phyloP scores from a whole-genome alignment of 2,329 filamentous ascomycete genomes.

The Aaosphaeria arxii region DNA sequence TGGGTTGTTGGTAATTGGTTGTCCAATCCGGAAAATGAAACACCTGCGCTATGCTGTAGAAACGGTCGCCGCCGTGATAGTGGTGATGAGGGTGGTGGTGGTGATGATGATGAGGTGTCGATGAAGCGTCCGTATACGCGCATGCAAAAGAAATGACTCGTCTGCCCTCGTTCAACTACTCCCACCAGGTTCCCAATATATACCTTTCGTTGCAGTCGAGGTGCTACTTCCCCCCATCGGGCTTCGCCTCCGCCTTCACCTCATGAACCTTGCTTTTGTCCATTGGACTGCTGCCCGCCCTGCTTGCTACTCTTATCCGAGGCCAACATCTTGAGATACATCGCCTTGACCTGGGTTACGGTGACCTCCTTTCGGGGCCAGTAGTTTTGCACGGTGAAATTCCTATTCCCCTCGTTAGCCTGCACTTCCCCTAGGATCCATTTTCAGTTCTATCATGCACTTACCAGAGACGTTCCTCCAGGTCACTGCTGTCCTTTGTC shows the following conservation, averaged over 20 bases:
- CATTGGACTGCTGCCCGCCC: conserved; percentile 15
- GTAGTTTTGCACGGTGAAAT: conserved; percentile 34
- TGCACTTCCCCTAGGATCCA: no score
- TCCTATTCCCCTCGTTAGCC: conserved; percentile 27
- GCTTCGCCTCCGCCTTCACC: no score
- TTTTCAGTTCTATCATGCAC: conserved; percentile 10
- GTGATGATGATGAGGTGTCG: no score
- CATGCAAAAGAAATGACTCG: no score
- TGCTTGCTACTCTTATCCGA: conserved; percentile 26
- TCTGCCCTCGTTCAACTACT: no score
- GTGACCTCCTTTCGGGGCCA: conserved; percentile 34
- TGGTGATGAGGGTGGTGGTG: no score
- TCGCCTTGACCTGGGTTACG: conserved; percentile 31
- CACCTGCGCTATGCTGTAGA: conserved; percentile 35
- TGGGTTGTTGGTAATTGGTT: background rate
- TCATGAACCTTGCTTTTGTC: background rate
- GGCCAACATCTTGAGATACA: conserved; percentile 37
- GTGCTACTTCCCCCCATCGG: no score
- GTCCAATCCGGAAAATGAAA: conserved; percentile 16
- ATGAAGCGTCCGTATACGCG: no score
- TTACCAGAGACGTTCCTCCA: conserved; percentile 54
- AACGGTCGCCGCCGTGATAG: conserved; percentile 2
- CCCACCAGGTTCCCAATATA: no score
- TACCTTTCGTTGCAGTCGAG: no score
- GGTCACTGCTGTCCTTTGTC: conserved; percentile 39